Evolutionary conservation across 208 protist species (phyloP), one percentile per base, ranked within the genome.

Genomic region (Wallacemonas rigidus): DNA sequence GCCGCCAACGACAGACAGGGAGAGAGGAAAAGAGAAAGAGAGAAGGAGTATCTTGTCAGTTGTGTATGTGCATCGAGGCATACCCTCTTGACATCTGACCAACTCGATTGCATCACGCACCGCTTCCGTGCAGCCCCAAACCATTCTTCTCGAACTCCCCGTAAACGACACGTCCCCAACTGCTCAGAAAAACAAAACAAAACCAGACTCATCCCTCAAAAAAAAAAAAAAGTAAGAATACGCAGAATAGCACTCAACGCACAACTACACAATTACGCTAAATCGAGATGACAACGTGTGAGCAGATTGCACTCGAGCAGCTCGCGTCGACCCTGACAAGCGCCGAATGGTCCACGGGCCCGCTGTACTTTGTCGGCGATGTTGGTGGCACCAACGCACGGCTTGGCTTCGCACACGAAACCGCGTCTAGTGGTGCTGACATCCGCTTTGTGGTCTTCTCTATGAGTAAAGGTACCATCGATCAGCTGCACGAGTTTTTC

Each of bases 321-420:
- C 68, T 92, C 39, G 43, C 67, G 53, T 12, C 64, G 26, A 81
- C 72, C 26, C 61, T 92, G 41, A 17, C 40, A 67, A 41, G 47
- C 60, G 71, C 57, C 12, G 50, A 55, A 17, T 91, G 85, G 83
- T 44, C 67, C 36, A 67, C 26, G 17, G 70, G 67, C 0, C 81
- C 82, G 3, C 70, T 93, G 54, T 85, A 83, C 74, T 89, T 91
- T 53, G 69, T 93, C 70, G 87, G 82, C 45, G 88, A 93, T 56
- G 75, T 93, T 51, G 88, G 88, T 50, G 88, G 82, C 62, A 91
- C 83, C n/a, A 89, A 85, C 68, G 85, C 88, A 5, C 82, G 88
- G 12, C 64, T 93, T 60, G 88, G 88, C 56, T 93, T 93, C 60
- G 82, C 78, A 2, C 72, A 55, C 8, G 11, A 71, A 2, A 40